Base-by-base conservation (phyloP, 352 stramenopile species). In the Globisporangium mamillatum region DNA sequence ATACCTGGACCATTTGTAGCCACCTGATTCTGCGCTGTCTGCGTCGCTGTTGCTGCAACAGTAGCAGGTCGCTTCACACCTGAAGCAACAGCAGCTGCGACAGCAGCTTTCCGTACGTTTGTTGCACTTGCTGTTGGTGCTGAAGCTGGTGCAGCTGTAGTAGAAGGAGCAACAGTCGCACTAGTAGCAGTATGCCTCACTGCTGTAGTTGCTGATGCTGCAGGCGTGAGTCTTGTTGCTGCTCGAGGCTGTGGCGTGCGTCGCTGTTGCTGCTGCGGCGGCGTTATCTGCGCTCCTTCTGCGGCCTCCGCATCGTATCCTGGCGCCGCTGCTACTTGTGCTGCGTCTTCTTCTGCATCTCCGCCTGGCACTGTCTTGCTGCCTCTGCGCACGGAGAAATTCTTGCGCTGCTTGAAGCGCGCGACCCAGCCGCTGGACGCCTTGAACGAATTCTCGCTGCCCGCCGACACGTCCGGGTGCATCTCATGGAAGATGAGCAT, bases 391-490 rank as follows among this genome's bases (percentile, higher is more conserved):
- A 63, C 27, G 1, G 46, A 29, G 5, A 71, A 24, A 44, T 71
- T 67, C 60, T 67, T 71, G 29, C 66, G 66, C 52, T 63, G 50
- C 59, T 71, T 71, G 53, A 71, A 71, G 59, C 66, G 66, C 59
- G 66, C 66, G 16, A 71, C 60, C 66, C 66, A 71, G 38, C 66
- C 66, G 38, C 66, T 71, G n/a, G 66, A 71, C 12, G 66, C 66
- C 53, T 71, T 71, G 52, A 71, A 71, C 27, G 48, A 27, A 44
- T 50, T 58, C 27, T 48, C 41, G 9, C 55, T 32, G 44, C 53
- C 41, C 10, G 24, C 38, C 14, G 22, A n/a, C 59, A 32, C 27
- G n/a, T 66, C 46, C 46, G 59, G 22, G 25, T 66, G 66, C 60
- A 60, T 66, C 9, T 52, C 53, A n/a, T 27, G 59, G 53, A 63